phyloP scores from a whole-genome alignment of 139 green algal genomes.

The Tetratostichococcus sp. region DNA sequence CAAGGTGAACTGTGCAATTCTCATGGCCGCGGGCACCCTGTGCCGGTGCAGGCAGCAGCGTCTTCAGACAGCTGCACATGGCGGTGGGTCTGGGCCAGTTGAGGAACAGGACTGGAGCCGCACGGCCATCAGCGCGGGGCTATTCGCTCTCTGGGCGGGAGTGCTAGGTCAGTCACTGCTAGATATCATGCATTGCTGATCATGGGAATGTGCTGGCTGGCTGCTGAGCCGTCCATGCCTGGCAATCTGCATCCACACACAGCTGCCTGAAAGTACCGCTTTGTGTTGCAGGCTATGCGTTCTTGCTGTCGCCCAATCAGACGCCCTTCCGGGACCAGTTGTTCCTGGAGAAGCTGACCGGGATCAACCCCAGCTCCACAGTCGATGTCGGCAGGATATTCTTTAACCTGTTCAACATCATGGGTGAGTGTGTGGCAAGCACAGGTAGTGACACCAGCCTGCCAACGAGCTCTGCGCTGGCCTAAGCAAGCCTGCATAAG shows the following conservation, averaged over 20 bases:
- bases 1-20: too few species aligned
- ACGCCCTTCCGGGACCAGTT: slow-evolving; percentile 65
- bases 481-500: too few species aligned
- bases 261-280: neutral
- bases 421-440: neutral
- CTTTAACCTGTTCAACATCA: neutral
- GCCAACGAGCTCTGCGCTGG: too few species aligned
- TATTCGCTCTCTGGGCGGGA: neutral
- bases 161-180: slow-evolving; percentile 34
- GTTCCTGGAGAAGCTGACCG: slow-evolving; percentile 56
- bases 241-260: neutral
- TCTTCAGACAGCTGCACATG: neutral
- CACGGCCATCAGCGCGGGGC: neutral
- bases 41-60: neutral
- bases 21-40: too few species aligned
- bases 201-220: too few species aligned
- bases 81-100: too few species aligned
- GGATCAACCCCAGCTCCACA: neutral
- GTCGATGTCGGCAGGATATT: neutral
- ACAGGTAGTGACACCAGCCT: neutral
- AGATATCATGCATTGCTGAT: neutral
- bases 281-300: slow-evolving; percentile 52
- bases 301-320: slow-evolving; percentile 73
- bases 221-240: too few species aligned
- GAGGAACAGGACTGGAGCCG: neutral